Conservation (phyloP, 345 rosid genomes). For the Citrus reticulata region DNA sequence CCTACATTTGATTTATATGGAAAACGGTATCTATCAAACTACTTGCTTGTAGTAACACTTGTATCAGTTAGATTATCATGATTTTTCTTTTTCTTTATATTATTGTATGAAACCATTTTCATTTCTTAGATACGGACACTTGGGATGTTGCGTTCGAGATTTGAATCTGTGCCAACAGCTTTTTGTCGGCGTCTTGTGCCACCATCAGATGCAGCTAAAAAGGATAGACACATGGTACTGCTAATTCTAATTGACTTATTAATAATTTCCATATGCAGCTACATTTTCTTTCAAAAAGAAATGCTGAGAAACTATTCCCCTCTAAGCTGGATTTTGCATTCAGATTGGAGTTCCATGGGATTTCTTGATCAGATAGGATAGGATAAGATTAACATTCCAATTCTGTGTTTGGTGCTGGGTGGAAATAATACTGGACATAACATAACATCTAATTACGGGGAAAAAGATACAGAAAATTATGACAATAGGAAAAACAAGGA, state of each 20-base stretch:
- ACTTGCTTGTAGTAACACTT: not conserved
- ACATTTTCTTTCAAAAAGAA: not conserved
- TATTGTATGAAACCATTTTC: slow-evolving; percentile 15
- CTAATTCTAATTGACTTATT: slow-evolving; percentile 5
- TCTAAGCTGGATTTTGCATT: not conserved
- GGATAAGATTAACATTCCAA: not conserved
- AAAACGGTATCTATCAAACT: not conserved
- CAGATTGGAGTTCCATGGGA: not conserved
- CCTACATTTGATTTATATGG: not conserved
- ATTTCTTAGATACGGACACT: slow-evolving; percentile 77
- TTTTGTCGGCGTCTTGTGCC: slow-evolving; percentile 72
- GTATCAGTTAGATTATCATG: not conserved
- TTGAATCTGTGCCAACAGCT: slow-evolving; percentile 63
- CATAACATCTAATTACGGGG: not conserved
- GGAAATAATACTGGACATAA: not conserved
- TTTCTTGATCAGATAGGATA: not conserved
- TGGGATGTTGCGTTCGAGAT: slow-evolving; percentile 95
- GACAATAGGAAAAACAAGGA: not conserved
- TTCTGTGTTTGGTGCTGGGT: not conserved
- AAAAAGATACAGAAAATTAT: not conserved
- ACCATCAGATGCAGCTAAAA: slow-evolving; percentile 27
- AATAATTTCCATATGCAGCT: not conserved
- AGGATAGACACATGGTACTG: slow-evolving; percentile 36
- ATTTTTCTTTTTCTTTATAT: not conserved
- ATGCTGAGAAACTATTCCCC: not conserved